phyloP scores from a whole-genome alignment of 1,284 basidiomycete species.

The Trametes polyzona region DNA sequence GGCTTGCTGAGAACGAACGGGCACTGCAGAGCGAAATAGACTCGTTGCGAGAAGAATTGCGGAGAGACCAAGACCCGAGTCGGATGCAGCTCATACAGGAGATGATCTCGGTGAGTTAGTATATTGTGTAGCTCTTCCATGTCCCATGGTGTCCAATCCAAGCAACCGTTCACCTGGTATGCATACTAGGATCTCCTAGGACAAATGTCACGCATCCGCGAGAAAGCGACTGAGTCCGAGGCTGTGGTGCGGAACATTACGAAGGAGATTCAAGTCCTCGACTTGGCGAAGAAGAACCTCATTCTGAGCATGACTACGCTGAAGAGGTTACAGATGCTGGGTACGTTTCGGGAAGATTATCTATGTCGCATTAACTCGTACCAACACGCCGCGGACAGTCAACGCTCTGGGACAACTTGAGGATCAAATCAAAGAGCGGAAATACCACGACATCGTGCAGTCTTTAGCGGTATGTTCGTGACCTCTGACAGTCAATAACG shows the following conservation, averaged over 20 bases:
- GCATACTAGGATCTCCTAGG: constrained; percentile 79
- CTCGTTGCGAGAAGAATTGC: constrained; percentile 66
- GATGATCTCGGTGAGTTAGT: constrained; percentile 81
- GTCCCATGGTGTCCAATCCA: background rate
- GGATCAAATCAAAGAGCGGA: constrained; percentile 74
- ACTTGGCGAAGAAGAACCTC: constrained; percentile 93
- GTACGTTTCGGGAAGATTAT: constrained; percentile 51
- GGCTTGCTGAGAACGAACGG: constrained; percentile 62
- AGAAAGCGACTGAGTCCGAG: constrained; percentile 95
- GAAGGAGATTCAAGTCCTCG: constrained; percentile 94
- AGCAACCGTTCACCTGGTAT: background rate
- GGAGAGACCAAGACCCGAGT: constrained; percentile 78
- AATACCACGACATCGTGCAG: constrained; percentile 84
- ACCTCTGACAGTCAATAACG: background rate
- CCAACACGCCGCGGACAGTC: no score
- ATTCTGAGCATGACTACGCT: constrained; percentile 89
- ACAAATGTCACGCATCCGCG: constrained; percentile 92
- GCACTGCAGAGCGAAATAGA: constrained; percentile 78
- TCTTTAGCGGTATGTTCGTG: constrained; percentile 66
- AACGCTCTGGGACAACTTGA: constrained; percentile 85
- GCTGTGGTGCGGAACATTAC: constrained; percentile 96
- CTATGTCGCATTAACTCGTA: no score
- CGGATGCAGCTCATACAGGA: constrained; percentile 89
- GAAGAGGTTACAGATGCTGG: constrained; percentile 92
- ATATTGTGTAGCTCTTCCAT: background rate